Base-by-base conservation (phyloP, 2,329 filamentous ascomycete genomes). In the Chaetomium olivaceum region DNA sequence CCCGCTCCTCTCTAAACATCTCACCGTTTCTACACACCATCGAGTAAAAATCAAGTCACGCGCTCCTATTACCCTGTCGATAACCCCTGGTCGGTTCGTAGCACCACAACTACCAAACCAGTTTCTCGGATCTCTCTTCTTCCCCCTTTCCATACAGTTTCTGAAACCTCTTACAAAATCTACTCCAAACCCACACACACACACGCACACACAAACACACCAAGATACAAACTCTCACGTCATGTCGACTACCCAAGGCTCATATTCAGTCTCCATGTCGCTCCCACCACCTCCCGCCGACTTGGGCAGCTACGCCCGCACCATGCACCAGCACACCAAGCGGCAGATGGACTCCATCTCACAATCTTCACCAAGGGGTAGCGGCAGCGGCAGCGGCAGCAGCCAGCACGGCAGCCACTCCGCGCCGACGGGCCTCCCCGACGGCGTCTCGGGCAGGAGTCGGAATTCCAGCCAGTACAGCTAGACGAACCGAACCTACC, bases 241-340 rank as follows among this genome's bases (percentile, higher is more conserved):
- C 33, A 68, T 68, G 66, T 62, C 66, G 29, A 23, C 61, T 21
- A 12, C 58, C 11, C 63, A 57, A 56, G n/a, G 27, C 33, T 12
- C 69, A 54, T 70, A 69, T 43, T 67, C 67, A 12, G 69, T 64
- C 29, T 65, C 72, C 27, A 67, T 73, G 52, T 63, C 68, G 59
- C 62, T 72, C 25, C 73, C 72, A 4, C 71, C 74, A 6, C 69
- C 74, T 12, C 74, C 74, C 4, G 56, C 70, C 19, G 72, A 76
- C 58, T 57, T 76, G 8, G 71, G 73, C 5, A 75, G 76, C 3
- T 90, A 90, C 71, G 78, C 86, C 16, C 82, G 82, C 66, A 84
- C 81, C 64, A 89, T 90, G 84, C 85, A 87, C 73, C 81, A 84
- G 62, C 86, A 89, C 77, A 89, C 87, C 67, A 87, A 87, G 79